Base-by-base conservation (phyloP, 306 rosid genomes). In the Rosa lucieae region DNA sequence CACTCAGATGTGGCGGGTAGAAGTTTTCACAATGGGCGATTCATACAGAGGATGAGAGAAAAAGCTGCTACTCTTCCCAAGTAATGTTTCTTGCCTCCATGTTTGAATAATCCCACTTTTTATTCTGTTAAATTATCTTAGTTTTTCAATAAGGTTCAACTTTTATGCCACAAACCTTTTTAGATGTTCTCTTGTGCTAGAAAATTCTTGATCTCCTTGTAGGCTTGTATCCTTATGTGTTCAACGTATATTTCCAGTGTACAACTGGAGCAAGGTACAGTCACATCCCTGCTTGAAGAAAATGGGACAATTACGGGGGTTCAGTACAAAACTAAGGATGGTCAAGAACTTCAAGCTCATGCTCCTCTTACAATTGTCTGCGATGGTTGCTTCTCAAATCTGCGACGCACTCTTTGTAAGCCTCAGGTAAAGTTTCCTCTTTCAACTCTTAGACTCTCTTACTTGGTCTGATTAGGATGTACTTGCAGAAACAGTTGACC, bases 1-100 rank as follows among this genome's bases (percentile, higher is more conserved):
- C 82, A 80, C 14, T 61, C 89, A 8, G 80, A 90, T 81, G 91
- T 90, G 75, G 84, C 90, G 1, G 92, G 97, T 20, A 83, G 90
- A 85, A 88, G 94, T 88, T 92, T 92, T 82, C 91, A 88, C 81
- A 92, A 92, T 44, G 94, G 97, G 13, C 90, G 93, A 40, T 92
- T 92, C 83, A 83, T 90, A 73, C 88, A 78, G 78, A 87, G 89
- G 84, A 84, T 92, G 91, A 85, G 94, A 81, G 84, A 86, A 77
- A 90, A 92, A 72, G 88, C 88, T 51, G 83, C 87, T 69, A 70
- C 85, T 8, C 90, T 87, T 75, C 88, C 85, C 48, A 78, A 81
- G 97, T 92, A 87, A 18, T 70, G 74, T 44, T 55, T 6, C 72
- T 68, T 48, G 58, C 75, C 52, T 46, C 39, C 14, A 58, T 48